phyloP scores from a whole-genome alignment of 176 grass and related monocot genomes.

The Avena insularis region DNA sequence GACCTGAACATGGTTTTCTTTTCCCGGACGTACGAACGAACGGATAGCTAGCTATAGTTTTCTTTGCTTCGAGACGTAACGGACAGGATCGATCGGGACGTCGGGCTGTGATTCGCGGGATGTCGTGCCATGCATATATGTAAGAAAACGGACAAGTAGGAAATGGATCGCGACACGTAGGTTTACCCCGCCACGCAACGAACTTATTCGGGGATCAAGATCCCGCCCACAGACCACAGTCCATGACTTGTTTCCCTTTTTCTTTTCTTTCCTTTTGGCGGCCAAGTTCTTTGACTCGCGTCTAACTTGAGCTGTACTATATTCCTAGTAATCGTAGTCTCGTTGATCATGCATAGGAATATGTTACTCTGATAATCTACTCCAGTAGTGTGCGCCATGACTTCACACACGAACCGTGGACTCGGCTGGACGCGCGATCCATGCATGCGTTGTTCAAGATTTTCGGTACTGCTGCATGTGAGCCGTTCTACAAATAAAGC shows the following conservation, averaged over 20 bases:
- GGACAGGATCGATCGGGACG: neutral
- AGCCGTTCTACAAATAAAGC: no score
- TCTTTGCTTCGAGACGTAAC: neutral
- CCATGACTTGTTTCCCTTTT: no score
- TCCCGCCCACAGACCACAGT: no score
- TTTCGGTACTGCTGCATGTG: no score
- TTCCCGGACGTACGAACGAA: neutral
- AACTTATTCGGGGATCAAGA: no score
- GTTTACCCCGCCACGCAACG: no score
- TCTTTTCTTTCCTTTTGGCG: no score
- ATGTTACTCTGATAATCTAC: neutral
- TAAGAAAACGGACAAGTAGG: neutral
- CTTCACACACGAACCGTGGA: neutral
- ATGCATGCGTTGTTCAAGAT: neutral
- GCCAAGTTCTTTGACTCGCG: neutral
- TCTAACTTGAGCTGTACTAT: neutral
- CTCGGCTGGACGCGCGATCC: neutral
- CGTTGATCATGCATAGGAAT: neutral
- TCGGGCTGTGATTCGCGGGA: neutral
- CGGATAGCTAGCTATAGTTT: neutral
- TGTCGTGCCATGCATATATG: neutral
- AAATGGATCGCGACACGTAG: no score
- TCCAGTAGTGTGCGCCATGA: neutral
- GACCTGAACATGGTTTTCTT: neutral
- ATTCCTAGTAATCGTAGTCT: neutral